Conservation (phyloP, 768 basidiomycete genomes). For the Cubamyces sp. region DNA sequence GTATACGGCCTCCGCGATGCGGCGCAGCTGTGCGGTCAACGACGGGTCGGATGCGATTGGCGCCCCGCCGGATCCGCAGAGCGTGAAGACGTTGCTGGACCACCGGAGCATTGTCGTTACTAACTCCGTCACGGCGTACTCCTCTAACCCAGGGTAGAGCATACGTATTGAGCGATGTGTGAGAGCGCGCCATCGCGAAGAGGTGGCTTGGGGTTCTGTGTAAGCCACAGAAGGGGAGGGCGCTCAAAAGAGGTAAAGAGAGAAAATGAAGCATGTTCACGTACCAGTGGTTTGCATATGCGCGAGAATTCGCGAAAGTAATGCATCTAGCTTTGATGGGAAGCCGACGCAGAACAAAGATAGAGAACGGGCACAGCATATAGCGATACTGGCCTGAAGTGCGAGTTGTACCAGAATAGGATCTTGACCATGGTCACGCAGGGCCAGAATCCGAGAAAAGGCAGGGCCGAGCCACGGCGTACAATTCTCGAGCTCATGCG, state of each 20-base stretch:
- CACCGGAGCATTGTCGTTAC: conserved; percentile 76
- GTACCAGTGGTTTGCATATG: conserved; percentile 33
- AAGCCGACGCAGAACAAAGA: conserved; percentile 77
- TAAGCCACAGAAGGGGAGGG: background rate
- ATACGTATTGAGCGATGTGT: conserved; percentile 70
- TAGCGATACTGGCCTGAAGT: conserved; percentile 69
- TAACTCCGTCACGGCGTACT: conserved; percentile 71
- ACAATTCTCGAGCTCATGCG: conserved; percentile 48
- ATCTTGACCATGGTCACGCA: conserved; percentile 73
- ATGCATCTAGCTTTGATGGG: conserved; percentile 67
- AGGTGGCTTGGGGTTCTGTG: conserved; percentile 75
- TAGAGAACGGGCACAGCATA: conserved; percentile 68
- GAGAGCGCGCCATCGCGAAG: conserved; percentile 76
- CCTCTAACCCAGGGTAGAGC: conserved; percentile 66
- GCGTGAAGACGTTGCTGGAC: conserved; percentile 66
- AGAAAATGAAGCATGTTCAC: conserved; percentile 13
- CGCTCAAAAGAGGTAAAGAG: conserved; percentile 7
- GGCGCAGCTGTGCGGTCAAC: conserved; percentile 61
- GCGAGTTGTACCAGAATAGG: conserved; percentile 78
- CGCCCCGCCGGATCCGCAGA: conserved; percentile 60
- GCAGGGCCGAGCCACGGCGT: conserved; percentile 63
- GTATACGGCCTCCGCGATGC: conserved; percentile 67
- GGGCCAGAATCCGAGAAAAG: conserved; percentile 61
- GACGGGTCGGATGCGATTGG: conserved; percentile 42
- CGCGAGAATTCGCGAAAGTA: conserved; percentile 43